A percentile compares a stretch with the other conserved stretches of the same genome.
phyloP scores from a whole-genome alignment of 1,284 basidiomycete species.

The Psilocybe mexicana region DNA sequence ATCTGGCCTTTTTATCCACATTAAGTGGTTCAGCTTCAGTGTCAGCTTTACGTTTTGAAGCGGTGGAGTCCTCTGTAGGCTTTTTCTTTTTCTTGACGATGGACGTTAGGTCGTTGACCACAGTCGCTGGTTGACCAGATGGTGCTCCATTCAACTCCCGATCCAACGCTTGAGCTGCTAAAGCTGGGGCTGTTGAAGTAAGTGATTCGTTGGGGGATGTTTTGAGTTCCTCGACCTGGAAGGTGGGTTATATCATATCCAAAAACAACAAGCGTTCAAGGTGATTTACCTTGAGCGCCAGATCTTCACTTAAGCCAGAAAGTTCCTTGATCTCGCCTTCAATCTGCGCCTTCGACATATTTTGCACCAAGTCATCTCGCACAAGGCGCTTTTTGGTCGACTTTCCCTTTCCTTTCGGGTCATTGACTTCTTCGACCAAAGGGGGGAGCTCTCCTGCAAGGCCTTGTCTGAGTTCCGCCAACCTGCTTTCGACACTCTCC shows the following conservation, averaged over 20 bases:
- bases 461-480: constrained; percentile 62
- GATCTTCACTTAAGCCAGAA: constrained; percentile 71
- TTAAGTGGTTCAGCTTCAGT: constrained; percentile 47
- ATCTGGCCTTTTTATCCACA: constrained; percentile 66
- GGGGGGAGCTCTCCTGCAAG: constrained; percentile 44
- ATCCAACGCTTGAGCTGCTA: constrained; percentile 71
- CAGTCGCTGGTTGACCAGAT: constrained; percentile 17
- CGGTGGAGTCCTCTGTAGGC: constrained; percentile 26
- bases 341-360: constrained; percentile 66
- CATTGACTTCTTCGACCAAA: constrained; percentile 26
- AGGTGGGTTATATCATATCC: not conserved
- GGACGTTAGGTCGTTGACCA: constrained; percentile 79
- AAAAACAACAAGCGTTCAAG: not conserved
- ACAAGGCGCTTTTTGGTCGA: constrained; percentile 41
- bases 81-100: constrained; percentile 85
- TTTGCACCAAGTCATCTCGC: constrained; percentile 55
- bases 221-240: constrained; percentile 84
- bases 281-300: constrained; percentile 71
- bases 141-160: constrained; percentile 52
- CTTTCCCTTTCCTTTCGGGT: constrained; percentile 70
- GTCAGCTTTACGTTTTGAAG: constrained; percentile 71
- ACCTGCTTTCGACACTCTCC: constrained; percentile 70
- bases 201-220: constrained; percentile 64
- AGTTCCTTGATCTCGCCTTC: constrained; percentile 80
- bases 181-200: constrained; percentile 55